Base-by-base conservation (phyloP, 2,329 filamentous ascomycete genomes). In the Fusarium sp. region DNA sequence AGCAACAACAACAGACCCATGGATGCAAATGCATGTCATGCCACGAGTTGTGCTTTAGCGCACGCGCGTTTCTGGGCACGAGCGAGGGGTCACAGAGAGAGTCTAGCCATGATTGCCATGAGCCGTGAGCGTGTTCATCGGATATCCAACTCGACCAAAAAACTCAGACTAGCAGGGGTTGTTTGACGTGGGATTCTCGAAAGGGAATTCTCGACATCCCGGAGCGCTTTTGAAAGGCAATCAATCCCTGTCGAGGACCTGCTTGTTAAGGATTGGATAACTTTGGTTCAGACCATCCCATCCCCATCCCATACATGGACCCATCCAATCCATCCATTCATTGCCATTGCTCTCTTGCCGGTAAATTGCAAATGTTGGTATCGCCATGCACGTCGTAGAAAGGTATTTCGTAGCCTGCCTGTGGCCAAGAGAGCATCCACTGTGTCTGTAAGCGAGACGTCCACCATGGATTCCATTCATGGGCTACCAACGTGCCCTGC, bases 191-290 rank as follows among this genome's bases (percentile, higher is more conserved):
- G 34, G 61, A 57, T 64, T 61, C 49, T 67, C 59, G 33, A 67
- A 69, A 71, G 49, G 33, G 58, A 60, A 62, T 67, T 70, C 42
- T 64, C 33, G 51, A 57, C 54, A 71, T 64, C 58, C 68, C 59
- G 36, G 67, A 67, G 18, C 44, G 42, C 53, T 50, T 56, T 55
- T 33, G 54, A 42, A 25, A n/a, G 40, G 25, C 25, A 27, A 20
- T 20, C 16, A 36, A 66, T 33, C 67, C 67, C 36, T 62, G 65
- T 54, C 29, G 38, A 23, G 27, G 55, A 33, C 55, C 25, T 58
- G 55, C 40, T 58, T 38, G 25, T 29, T 23, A 20, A 42, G 53
- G 23, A 31, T 29, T 18, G 34, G 38, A 27, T 46, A 27, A 42
- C 44, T 49, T 27, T 20, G 38, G 20, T 49, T 29, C 44, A 49